Conservation (phyloP, 305 asterid species). For the Stenogyne calaminthoides region DNA sequence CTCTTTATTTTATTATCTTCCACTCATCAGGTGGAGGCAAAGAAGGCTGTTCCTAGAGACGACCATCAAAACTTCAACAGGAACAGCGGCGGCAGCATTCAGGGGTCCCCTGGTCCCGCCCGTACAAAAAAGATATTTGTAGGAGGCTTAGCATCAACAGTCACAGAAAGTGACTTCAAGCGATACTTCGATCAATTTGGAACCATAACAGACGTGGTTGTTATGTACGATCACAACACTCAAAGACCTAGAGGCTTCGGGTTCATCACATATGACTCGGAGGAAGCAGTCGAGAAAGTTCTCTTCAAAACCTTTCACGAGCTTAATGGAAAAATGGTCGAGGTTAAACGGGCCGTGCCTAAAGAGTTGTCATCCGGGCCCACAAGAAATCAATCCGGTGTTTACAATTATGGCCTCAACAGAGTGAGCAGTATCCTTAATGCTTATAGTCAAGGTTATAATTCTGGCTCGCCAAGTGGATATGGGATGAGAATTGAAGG, state of each 20-base stretch:
- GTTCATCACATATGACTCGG: constrained; percentile 77
- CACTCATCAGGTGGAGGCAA: constrained; percentile 76
- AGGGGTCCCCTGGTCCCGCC: constrained; percentile 70
- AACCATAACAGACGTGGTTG: constrained; percentile 70
- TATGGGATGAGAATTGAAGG: constrained; percentile 64
- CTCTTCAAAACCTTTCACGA: constrained; percentile 75
- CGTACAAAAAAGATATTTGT: constrained; percentile 82
- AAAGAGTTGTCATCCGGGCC: constrained; percentile 80
- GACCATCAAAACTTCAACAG: constrained; percentile 63
- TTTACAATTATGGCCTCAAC: constrained; percentile 56
- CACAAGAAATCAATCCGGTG: constrained; percentile 54
- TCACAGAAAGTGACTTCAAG: constrained; percentile 78
- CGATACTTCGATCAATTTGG: constrained; percentile 84
- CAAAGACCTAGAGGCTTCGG: constrained; percentile 95
- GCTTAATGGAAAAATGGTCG: constrained; percentile 89
- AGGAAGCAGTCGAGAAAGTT: constrained; percentile 82
- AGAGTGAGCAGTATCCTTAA: constrained; percentile 58
- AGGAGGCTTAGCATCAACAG: constrained; percentile 84
- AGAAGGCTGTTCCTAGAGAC: constrained; percentile 85
- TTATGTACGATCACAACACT: constrained; percentile 89
- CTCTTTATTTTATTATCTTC: constrained; percentile 6
- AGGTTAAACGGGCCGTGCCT: constrained; percentile 88
- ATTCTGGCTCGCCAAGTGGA: constrained; percentile 48
- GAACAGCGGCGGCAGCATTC: constrained; percentile 58
- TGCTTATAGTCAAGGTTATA: constrained; percentile 56